These are phyloP conservation scores for Anethum foeniculum DNA, from an alignment of 140 eudicot genomes.

Conservation along the genomic window DNA sequence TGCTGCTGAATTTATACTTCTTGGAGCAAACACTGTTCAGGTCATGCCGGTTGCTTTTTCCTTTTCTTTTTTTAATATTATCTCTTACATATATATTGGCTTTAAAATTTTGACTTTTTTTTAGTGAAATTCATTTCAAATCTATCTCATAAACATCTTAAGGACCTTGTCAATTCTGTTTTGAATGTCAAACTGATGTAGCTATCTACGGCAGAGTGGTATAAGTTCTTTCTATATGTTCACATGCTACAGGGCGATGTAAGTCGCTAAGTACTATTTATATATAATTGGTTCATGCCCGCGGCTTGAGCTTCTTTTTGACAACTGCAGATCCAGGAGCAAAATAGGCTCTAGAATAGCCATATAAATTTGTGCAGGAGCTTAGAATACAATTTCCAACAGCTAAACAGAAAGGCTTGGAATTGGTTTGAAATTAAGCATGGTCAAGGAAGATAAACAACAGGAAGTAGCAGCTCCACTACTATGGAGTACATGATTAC, in stretches of 20 bases:
- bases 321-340: neutral
- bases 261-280: neutral
- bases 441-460: neutral
- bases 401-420: neutral
- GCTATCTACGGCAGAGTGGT: neutral
- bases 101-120: neutral
- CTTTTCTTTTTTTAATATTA: neutral
- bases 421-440: neutral
- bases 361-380: neutral
- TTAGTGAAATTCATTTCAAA: neutral
- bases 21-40: slow-evolving; percentile 96
- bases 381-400: neutral
- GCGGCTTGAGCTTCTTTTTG: neutral
- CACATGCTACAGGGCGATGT: neutral
- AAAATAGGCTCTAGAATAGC: neutral
- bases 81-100: neutral
- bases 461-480: neutral
- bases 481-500: neutral
- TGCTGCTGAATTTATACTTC: slow-evolving; percentile 98
- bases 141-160: neutral
- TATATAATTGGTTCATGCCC: neutral
- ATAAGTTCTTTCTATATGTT: neutral
- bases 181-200: neutral
- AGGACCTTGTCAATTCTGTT: neutral
- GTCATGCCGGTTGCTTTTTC: slow-evolving; percentile 22